These are phyloP conservation scores for Pseudogymnoascus sp. DNA, from an alignment of 2,329 filamentous ascomycete genomes.

Conservation along the genomic window DNA sequence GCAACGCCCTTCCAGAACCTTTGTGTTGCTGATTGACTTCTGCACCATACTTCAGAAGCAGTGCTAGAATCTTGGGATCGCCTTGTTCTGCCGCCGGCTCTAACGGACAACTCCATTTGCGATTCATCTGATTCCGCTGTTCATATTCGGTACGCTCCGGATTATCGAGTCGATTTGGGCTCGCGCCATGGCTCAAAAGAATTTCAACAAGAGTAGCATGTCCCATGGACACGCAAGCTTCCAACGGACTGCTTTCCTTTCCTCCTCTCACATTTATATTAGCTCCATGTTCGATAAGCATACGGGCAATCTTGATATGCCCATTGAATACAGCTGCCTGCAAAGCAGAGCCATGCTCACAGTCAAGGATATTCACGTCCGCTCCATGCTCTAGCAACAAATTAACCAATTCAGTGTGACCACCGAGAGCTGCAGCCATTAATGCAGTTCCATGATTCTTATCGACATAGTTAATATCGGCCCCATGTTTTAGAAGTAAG, in stretches of 20 bases:
- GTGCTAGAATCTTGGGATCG: neutral
- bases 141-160: slow-evolving; percentile 22
- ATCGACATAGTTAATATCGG: neutral
- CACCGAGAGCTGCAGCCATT: neutral
- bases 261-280: neutral
- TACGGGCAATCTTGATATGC: neutral
- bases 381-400: neutral
- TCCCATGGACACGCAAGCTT: slow-evolving; percentile 31
- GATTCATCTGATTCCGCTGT: neutral
- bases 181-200: slow-evolving; percentile 55
- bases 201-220: slow-evolving; percentile 53
- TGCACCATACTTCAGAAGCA: slow-evolving; percentile 12
- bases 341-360: neutral
- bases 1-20: neutral
- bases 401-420: neutral
- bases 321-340: neutral
- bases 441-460: neutral
- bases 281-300: neutral
- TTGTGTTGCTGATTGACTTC: slow-evolving; percentile 7
- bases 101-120: neutral
- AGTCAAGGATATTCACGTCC: neutral
- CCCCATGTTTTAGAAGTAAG: neutral
- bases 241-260: neutral
- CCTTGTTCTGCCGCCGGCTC: neutral
- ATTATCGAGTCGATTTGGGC: slow-evolving; percentile 62